phyloP scores from a whole-genome alignment of 768 basidiomycete species.

The Panaeolus papilionaceus region DNA sequence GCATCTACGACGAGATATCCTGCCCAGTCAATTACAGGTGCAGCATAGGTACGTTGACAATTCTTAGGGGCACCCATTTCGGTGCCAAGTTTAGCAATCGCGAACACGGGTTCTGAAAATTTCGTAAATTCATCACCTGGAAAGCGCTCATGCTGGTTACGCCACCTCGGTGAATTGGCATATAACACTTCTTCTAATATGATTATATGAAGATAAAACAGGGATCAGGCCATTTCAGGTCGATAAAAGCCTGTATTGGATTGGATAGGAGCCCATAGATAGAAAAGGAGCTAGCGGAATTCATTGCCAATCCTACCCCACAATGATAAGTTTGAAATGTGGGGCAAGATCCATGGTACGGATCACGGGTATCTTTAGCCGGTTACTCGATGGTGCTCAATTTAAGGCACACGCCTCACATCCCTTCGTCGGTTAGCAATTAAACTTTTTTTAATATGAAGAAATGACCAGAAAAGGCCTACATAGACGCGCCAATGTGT shows the following conservation, averaged over 20 bases:
- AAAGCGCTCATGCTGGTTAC: neutral
- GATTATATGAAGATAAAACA: neutral
- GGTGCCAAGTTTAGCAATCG: neutral
- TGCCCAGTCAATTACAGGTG: neutral
- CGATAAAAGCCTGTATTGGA: neutral
- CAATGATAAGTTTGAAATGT: neutral
- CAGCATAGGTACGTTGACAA: neutral
- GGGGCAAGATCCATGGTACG: neutral
- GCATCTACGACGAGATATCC: neutral
- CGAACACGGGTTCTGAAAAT: neutral
- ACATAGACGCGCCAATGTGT: no score
- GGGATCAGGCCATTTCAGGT: neutral
- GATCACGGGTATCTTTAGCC: neutral
- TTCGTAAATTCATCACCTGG: neutral
- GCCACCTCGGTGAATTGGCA: neutral
- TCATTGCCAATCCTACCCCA: neutral
- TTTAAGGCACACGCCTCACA: neutral
- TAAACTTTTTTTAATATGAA: no score
- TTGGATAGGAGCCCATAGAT: neutral
- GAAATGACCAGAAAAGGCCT: no score
- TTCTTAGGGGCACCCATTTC: neutral
- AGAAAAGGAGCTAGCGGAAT: neutral
- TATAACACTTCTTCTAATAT: neutral
- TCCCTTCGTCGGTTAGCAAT: no score
- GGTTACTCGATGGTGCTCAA: neutral